Evolutionary conservation across 257 asterid genomes (phyloP), one percentile per base, ranked within the genome.

Genomic region (Haberlea rhodopensis): DNA sequence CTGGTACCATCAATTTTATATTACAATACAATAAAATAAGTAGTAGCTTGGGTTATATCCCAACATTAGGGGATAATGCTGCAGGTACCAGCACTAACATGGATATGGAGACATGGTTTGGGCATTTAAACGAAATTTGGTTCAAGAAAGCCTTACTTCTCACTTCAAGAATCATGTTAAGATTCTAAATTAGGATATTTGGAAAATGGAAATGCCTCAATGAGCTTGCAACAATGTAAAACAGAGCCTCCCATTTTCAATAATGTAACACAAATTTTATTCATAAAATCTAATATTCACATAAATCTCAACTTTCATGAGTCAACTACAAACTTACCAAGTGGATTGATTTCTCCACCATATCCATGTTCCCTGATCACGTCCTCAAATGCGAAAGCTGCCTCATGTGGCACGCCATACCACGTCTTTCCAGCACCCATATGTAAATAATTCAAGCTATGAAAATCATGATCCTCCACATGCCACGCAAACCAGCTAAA

Each of bases 401-500:
- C 97, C 73, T 83, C 99, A 54, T 81, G 75, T 0, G 99, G 99
- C 65, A 94, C 99, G 34, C 99, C 99, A 55, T 94, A 94, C 99
- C 99, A 94, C 0, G 99, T 94, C 79, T 94, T 94, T 45, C 92
- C 90, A 0, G 97, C 84, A 56, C 99, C 99, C 75, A 75, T 74
- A 45, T 94, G 99, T 64, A 87, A 57, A 81, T 87, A 94, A 81
- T 94, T 94, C 92, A 94, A 82, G 82, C 99, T 94, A 73, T 94
- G 99, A 82, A 94, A 82, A 73, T 94, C 99, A 78, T 94, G 99
- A 85, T 94, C 99, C 80, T 94, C 99, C 34, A 90, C 99, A 67
- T 94, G 99, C 99, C 99, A 94, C 73, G 99, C 99, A 78, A 94
- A 94, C 99, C 99, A 94, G 65, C 99, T 94, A 76, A 94, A 90